Percentiles rank a stretch among this genome's conserved stretches.
These are phyloP conservation scores for Cutaneotrichosporon arboriforme DNA, from an alignment of 1,284 basidiomycete genomes.

Conservation along the genomic window DNA sequence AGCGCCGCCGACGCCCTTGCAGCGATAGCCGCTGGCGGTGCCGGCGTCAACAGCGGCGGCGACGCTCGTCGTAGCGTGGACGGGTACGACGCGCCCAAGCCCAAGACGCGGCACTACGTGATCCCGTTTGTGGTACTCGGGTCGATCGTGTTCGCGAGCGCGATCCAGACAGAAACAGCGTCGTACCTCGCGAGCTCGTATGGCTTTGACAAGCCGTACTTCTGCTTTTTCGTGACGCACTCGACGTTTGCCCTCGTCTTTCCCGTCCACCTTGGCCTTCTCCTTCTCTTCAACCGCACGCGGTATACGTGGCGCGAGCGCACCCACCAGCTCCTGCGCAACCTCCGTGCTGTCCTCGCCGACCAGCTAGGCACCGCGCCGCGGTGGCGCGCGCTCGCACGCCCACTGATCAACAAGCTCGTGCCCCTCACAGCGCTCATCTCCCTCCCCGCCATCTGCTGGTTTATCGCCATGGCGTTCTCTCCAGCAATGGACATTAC, in stretches of 20 bases:
- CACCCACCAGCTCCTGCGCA: slow-evolving; percentile 10
- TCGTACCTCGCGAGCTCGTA: slow-evolving; percentile 26
- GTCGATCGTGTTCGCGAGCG: slow-evolving; percentile 39
- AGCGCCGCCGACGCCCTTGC: too few relatives aligned
- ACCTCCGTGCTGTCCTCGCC: slow-evolving; percentile 15
- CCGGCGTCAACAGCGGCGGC: too few relatives aligned
- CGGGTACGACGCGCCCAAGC: neutral
- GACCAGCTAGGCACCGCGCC: slow-evolving; percentile 17
- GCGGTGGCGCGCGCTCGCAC: slow-evolving; percentile 26
- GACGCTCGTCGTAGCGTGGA: too few relatives aligned
- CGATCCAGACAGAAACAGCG: slow-evolving; percentile 45
- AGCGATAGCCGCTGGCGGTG: too few relatives aligned
- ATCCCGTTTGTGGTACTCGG: slow-evolving; percentile 37
- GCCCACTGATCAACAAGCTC: slow-evolving; percentile 24
- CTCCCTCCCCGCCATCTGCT: slow-evolving; percentile 34
- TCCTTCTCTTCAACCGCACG: slow-evolving; percentile 13
- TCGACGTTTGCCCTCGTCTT: slow-evolving; percentile 43
- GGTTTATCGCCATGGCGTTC: slow-evolving; percentile 41
- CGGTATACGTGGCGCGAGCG: neutral
- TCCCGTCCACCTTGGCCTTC: slow-evolving; percentile 34
- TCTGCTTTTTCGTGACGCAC: slow-evolving; percentile 48
- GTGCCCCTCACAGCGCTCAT: slow-evolving; percentile 34
- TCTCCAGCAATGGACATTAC: slow-evolving; percentile 40
- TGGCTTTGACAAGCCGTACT: slow-evolving; percentile 44
- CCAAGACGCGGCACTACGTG: slow-evolving; percentile 8